Conservation (phyloP, 2,329 filamentous ascomycete genomes). For the Beauveria sp. region DNA sequence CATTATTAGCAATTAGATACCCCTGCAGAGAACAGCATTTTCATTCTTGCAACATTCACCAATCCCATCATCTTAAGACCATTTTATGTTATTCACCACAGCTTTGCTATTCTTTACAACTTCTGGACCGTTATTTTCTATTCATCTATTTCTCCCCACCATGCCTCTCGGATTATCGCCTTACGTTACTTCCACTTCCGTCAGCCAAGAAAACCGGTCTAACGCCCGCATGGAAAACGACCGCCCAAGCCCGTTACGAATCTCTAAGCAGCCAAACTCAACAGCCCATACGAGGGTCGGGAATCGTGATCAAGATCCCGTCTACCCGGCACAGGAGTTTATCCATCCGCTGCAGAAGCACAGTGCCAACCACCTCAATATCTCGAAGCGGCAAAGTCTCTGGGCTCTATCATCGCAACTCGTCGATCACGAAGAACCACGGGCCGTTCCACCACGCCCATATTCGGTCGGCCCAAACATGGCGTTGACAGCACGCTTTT, state of each 20-base stretch:
- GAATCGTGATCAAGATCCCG: constrained; percentile 12
- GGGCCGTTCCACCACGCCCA: not conserved
- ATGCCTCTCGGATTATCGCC: constrained; percentile 9
- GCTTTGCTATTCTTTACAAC: constrained; percentile 6
- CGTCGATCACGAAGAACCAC: not conserved
- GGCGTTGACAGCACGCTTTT: not conserved
- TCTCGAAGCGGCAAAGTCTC: not conserved
- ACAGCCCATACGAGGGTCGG: constrained; percentile 14
- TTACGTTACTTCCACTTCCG: constrained; percentile 5
- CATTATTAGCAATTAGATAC: constrained; percentile 5
- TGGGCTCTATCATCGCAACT: not conserved
- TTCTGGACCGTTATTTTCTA: not conserved
- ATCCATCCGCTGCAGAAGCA: not conserved
- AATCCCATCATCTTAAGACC: not conserved
- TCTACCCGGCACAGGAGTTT: not conserved
- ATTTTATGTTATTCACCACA: constrained; percentile 1
- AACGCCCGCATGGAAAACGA: constrained; percentile 16
- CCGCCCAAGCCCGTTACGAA: constrained; percentile 40
- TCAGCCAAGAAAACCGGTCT: constrained; percentile 16
- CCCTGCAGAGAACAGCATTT: not conserved
- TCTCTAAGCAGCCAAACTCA: constrained; percentile 33
- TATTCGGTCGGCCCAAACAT: not conserved
- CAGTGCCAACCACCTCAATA: not conserved
- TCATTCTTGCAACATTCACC: constrained; percentile 1
- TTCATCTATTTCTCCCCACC: not conserved